Evolutionary conservation across 2,329 filamentous ascomycete genomes (phyloP).

Genomic region (Penicillium sp.): DNA sequence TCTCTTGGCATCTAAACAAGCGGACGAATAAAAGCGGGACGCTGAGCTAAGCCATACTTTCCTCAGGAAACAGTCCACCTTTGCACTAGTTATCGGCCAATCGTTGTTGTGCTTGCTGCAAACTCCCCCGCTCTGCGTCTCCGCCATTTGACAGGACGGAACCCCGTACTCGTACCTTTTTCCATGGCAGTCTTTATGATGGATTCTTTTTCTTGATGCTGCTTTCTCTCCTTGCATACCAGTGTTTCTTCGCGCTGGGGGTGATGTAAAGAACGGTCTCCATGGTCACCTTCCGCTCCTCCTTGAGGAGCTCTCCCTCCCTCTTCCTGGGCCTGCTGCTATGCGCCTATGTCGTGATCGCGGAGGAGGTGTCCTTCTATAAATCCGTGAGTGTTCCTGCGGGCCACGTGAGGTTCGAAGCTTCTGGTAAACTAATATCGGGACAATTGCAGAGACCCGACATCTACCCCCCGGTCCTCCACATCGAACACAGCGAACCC

Average conservation of each 20-base stretch:
- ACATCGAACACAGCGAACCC: conserved; percentile 26
- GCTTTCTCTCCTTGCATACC: conserved; percentile 5
- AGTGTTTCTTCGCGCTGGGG: background rate
- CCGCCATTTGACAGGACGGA: background rate
- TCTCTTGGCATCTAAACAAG: background rate
- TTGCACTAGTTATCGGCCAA: background rate
- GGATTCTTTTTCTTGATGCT: conserved; percentile 1
- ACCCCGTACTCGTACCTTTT: conserved; percentile 10
- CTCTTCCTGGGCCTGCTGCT: conserved; percentile 19
- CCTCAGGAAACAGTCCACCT: background rate
- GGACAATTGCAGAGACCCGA: conserved; percentile 34
- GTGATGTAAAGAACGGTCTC: conserved; percentile 24
- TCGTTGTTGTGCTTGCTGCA: background rate
- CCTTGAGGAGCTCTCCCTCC: conserved; percentile 9
- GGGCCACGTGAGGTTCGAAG: background rate
- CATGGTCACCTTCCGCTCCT: conserved; percentile 24
- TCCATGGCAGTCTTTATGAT: background rate
- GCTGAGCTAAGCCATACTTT: conserved; percentile 1
- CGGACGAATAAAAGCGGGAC: background rate
- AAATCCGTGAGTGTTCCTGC: conserved; percentile 33
- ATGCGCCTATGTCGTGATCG: conserved; percentile 17
- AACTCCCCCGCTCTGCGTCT: background rate
- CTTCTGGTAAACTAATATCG: background rate
- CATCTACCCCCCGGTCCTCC: conserved; percentile 35
- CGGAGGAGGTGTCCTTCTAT: conserved; percentile 33